Evolutionary conservation across 2,329 filamentous ascomycete species (phyloP).

Genomic region (Monilinia polystroma): DNA sequence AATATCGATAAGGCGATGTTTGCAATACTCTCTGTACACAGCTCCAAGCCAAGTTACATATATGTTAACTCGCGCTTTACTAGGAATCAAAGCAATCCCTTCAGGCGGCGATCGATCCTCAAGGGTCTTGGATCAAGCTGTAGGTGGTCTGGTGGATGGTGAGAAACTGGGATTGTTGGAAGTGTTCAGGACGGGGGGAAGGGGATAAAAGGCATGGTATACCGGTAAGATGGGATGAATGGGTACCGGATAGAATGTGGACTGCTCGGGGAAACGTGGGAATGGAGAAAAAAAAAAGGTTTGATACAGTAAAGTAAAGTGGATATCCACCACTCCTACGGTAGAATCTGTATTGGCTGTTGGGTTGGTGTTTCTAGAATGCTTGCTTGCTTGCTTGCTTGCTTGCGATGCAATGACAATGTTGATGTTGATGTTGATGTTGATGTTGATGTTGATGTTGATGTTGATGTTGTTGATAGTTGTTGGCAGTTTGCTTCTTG

Average conservation of each 20-base stretch:
- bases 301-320: background rate
- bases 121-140: slow-evolving; percentile 12
- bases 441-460: background rate
- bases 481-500: slow-evolving; percentile 10
- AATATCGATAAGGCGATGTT: slow-evolving; percentile 24
- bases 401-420: too few relatives aligned
- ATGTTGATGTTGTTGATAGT: background rate
- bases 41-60: slow-evolving; percentile 8
- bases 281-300: slow-evolving; percentile 6
- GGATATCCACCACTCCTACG: slow-evolving; percentile 4
- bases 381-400: background rate
- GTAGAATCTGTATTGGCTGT: background rate
- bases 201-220: slow-evolving; percentile 10
- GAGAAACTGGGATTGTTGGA: slow-evolving; percentile 8
- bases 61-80: slow-evolving; percentile 7
- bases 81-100: slow-evolving; percentile 13
- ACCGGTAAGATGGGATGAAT: background rate
- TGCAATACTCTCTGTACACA: slow-evolving; percentile 4
- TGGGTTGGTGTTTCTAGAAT: background rate
- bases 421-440: too few relatives aligned
- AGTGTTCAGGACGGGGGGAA: slow-evolving; percentile 4
- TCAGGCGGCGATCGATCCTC: slow-evolving; percentile 20
- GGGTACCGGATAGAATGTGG: slow-evolving; percentile 17
- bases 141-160: slow-evolving; percentile 9
- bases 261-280: slow-evolving; percentile 18